Base-by-base conservation (phyloP, 2,329 filamentous ascomycete genomes). In the Neofusicoccum kwambonambiense region DNA sequence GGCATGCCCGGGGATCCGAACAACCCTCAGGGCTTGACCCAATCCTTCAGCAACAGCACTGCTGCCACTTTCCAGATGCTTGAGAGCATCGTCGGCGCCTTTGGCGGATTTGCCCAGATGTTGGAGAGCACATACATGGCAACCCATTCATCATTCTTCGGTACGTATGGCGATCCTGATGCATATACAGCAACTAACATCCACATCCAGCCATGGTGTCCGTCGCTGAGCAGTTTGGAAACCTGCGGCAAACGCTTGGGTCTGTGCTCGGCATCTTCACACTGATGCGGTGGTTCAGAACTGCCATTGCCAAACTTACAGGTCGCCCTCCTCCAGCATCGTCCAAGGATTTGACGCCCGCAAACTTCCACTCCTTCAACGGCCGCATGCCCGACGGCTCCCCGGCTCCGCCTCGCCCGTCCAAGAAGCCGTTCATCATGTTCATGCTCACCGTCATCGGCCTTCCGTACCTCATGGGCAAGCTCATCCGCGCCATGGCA, bases 41-140 rank as follows among this genome's bases (percentile, higher is more conserved):
- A 96, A 75, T 90, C 91, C 62, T 97, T 98, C 83, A 92, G 89
- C 75, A 93, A 96, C 78, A 95, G 91, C 81, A 99, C 96, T 0
- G 91, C 95, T 72, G 92, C 94, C 11, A 99, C 95, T 0, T 99
- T 99, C 75, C 95, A 98, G 82, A 92, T 99, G 85, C 92, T 99
- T 60, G 95, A 99, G 81, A 95, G 93, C 71, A 91, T 99, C 65
- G 95, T 99, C 13, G 92, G 92, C 27, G 93, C 95, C 2, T 99
- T 99, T 82, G 93, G 93, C 19, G 95, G 96, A 0, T 98, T 99
- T 75, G 92, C 96, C 12, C 95, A 99, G 82, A 99, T 99, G 95
- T 85, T 99, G 34, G 95, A 99, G 80, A 98, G 95, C 82, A 98
- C 95, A 11, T 99, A 97, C 73, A 99, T 99, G 96, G 95, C 96